Conservation (phyloP, 176 grass and related monocot genomes). For the Poa pratensis region DNA sequence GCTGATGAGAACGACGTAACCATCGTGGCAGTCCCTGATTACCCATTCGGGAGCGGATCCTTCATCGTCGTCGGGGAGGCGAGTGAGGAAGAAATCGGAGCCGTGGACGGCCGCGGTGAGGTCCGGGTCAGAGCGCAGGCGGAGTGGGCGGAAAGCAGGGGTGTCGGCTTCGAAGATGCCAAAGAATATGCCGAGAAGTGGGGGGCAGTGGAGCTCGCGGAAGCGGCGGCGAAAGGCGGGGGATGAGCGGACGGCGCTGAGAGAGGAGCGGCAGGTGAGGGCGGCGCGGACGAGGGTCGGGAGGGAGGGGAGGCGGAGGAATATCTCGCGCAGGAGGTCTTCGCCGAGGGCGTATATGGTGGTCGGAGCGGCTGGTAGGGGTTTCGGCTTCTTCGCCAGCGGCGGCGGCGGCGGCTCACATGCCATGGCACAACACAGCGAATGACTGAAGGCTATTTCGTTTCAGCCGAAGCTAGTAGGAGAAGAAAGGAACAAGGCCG, state of each 20-base stretch:
- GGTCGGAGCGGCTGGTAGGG: not conserved
- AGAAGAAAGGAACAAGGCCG: too few species aligned
- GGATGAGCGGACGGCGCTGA: not conserved
- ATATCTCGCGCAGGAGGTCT: not conserved
- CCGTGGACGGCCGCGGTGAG: not conserved
- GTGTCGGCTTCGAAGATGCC: not conserved
- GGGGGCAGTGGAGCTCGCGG: not conserved
- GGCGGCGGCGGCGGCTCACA: not conserved
- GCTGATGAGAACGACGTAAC: slow-evolving; percentile 6
- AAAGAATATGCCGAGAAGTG: not conserved
- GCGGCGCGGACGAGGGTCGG: slow-evolving; percentile 7
- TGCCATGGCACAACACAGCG: slow-evolving; percentile 4
- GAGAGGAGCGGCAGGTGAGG: slow-evolving; percentile 10
- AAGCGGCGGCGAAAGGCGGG: slow-evolving; percentile 29
- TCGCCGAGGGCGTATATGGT: not conserved
- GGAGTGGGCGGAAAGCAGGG: slow-evolving; percentile 11
- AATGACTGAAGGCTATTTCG: not conserved
- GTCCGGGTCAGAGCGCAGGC: not conserved
- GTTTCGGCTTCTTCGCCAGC: not conserved
- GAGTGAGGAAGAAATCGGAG: not conserved
- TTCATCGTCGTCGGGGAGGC: not conserved
- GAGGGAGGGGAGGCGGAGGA: slow-evolving; percentile 5
- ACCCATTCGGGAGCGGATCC: not conserved
- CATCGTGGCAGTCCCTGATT: not conserved
- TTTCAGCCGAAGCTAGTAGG: too few species aligned